phyloP scores from a whole-genome alignment of 1,284 basidiomycete genomes.

The Apiotrichum veenhuisii region DNA sequence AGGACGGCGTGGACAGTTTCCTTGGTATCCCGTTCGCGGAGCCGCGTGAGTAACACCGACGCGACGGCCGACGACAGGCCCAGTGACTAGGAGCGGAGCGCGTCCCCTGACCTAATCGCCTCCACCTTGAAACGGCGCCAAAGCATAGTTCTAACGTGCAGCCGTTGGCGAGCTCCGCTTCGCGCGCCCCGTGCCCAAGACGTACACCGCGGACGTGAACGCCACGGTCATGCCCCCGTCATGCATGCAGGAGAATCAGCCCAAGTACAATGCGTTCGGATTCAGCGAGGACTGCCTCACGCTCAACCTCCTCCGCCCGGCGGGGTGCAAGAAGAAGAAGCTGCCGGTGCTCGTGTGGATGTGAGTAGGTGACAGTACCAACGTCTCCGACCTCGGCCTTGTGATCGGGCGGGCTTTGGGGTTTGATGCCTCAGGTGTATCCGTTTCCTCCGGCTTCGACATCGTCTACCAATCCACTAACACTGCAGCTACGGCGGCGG shows the following conservation, averaged over 20 bases:
- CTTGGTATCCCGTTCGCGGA: constrained; percentile 15
- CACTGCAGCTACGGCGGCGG: constrained; percentile 40
- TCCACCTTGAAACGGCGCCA: neutral
- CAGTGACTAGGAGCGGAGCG: neutral
- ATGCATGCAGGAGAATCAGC: constrained; percentile 30
- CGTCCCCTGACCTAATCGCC: neutral
- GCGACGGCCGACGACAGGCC: too few relatives aligned
- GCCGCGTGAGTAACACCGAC: constrained; percentile 16
- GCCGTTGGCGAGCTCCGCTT: constrained; percentile 55
- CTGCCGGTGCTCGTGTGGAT: constrained; percentile 45
- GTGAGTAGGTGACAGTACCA: constrained; percentile 20
- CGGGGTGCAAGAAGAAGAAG: neutral
- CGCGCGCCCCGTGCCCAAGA: constrained; percentile 26
- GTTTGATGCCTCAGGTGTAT: too few relatives aligned
- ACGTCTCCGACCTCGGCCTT: too few relatives aligned
- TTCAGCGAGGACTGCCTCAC: constrained; percentile 50
- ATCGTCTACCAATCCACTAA: too few relatives aligned
- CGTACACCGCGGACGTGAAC: constrained; percentile 27
- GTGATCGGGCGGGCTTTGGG: too few relatives aligned
- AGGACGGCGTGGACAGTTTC: constrained; percentile 1
- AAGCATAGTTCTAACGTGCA: constrained; percentile 24
- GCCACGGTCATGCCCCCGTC: constrained; percentile 30
- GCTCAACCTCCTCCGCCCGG: constrained; percentile 46
- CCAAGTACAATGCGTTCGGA: constrained; percentile 17
- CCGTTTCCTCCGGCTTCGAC: too few relatives aligned